Base-by-base conservation (phyloP, 495 filamentous ascomycete species). In the Trichoderma parareesei region DNA sequence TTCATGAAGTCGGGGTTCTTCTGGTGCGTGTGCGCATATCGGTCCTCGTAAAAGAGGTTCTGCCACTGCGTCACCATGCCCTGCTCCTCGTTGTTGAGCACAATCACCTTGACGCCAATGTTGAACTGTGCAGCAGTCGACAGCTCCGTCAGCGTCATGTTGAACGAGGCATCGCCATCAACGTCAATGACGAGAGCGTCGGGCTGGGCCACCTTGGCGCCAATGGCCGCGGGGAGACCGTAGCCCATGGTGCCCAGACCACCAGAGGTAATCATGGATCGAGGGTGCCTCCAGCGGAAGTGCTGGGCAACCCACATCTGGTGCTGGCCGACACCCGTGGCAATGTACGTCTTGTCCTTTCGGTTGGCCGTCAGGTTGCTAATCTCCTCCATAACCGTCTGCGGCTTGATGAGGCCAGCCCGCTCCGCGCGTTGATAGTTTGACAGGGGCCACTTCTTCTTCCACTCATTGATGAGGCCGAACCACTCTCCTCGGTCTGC, bases 21-120 rank as follows among this genome's bases (percentile, higher is more conserved):
- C 74, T 96, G 91, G 71, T 96, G 93, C 3, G 91, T 96, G 72
- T 96, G 92, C 27, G 91, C 86, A 74, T 93, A 96, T 61, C 93
- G 86, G 70, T 97, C 90, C 69, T 94, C 86, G 76, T 94, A 97
- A 78, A 97, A 96, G 57, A 97, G 82, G 67, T 87, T 88, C 74
- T 97, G 93, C 90, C 92, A 95, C 76, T 97, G 92, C 4, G 93
- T 96, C 4, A 97, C 92, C 93, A 97, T 98, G 63, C 90, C 90
- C 75, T 97, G 93, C 74, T 96, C 92, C 76, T 97, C 93, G 73
- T 98, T 98, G 77, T 97, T 98, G 5, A 98, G 76, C 49, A 98
- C 78, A 66, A 98, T 87, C 61, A 97, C 79, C 80, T 97, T 97
- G 74, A 94, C 86, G 60, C 88, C 91, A 73, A 97, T 93, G 75